A percentile compares a stretch with the other conserved stretches of the same genome.
These are phyloP conservation scores for Mortierella antarctica DNA, from an alignment of 192 early-diverging fungal species.

Conservation along the genomic window DNA sequence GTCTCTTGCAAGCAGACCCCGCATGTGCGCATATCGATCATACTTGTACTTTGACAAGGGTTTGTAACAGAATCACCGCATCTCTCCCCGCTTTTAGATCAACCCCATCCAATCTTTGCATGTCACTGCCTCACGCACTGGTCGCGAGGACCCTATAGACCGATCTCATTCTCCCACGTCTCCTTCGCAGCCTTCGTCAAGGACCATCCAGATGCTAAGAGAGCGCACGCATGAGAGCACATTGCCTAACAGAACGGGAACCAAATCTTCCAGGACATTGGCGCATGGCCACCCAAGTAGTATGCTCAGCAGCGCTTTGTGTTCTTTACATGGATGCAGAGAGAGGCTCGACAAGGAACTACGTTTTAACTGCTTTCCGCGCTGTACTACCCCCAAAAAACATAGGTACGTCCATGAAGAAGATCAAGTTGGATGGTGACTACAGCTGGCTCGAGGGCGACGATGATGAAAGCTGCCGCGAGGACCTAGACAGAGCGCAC, in stretches of 20 bases:
- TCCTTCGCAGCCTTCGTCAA: conserved; percentile 22
- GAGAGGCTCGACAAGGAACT: too few species aligned
- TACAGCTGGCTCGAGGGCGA: conserved; percentile 37
- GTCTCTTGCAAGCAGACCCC: too few species aligned
- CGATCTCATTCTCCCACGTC: conserved; percentile 35
- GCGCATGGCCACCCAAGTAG: neutral
- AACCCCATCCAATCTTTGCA: conserved; percentile 11
- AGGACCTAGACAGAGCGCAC: neutral
- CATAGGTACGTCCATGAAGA: neutral
- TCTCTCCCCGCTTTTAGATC: neutral
- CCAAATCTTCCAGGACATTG: neutral
- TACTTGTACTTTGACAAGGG: neutral
- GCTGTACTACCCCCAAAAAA: neutral
- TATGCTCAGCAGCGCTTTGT: neutral
- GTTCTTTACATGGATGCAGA: neutral
- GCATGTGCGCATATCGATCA: neutral
- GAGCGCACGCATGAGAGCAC: neutral
- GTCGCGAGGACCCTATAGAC: neutral
- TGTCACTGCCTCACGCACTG: conserved; percentile 6
- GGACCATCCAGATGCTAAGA: conserved; percentile 32
- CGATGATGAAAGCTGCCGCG: conserved; percentile 10
- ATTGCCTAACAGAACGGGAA: neutral
- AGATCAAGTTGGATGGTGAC: conserved; percentile 14
- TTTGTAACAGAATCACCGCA: neutral
- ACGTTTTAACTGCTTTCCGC: too few species aligned